These are phyloP conservation scores for Blepharisma undulans DNA, from an alignment of 169 alveolate species.

Conservation along the genomic window DNA sequence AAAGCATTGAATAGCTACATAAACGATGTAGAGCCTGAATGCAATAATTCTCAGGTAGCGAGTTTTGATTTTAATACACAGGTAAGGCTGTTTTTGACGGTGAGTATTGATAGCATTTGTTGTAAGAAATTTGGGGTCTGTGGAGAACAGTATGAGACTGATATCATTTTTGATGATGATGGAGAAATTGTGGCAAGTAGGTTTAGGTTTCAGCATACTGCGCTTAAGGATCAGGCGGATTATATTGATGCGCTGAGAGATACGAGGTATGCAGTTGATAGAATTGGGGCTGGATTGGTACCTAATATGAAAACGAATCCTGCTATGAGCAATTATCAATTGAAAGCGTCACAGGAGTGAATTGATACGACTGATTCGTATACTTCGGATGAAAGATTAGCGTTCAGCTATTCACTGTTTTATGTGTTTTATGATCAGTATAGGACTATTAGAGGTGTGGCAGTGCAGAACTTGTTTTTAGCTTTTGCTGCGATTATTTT, in stretches of 20 bases:
- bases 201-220: slow-evolving; percentile 74
- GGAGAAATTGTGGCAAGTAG: slow-evolving; percentile 73
- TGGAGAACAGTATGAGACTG: slow-evolving; percentile 77
- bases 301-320: slow-evolving; percentile 20
- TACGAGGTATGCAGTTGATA: slow-evolving; percentile 60
- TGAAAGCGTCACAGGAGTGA: slow-evolving; percentile 4
- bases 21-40: slow-evolving; percentile 48
- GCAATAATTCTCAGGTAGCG: slow-evolving; percentile 62
- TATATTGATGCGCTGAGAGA: slow-evolving; percentile 60
- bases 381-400: slow-evolving; percentile 38
- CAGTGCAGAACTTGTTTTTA: slow-evolving; percentile 63
- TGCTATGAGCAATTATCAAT: slow-evolving; percentile 29
- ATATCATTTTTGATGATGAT: slow-evolving; percentile 66
- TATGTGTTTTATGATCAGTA: slow-evolving; percentile 83
- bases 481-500: slow-evolving; percentile 77
- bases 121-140: slow-evolving; percentile 80
- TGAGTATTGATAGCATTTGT: slow-evolving; percentile 67
- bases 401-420: slow-evolving; percentile 74
- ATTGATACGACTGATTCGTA: slow-evolving; percentile 25
- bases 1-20: slow-evolving; percentile 63
- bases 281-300: not conserved
- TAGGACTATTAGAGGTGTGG: slow-evolving; percentile 75
- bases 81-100: slow-evolving; percentile 65
- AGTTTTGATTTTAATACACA: slow-evolving; percentile 61
- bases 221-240: slow-evolving; percentile 44